Evolutionary conservation across 352 stramenopile genomes (phyloP).

Genomic region (Albugo candida): DNA sequence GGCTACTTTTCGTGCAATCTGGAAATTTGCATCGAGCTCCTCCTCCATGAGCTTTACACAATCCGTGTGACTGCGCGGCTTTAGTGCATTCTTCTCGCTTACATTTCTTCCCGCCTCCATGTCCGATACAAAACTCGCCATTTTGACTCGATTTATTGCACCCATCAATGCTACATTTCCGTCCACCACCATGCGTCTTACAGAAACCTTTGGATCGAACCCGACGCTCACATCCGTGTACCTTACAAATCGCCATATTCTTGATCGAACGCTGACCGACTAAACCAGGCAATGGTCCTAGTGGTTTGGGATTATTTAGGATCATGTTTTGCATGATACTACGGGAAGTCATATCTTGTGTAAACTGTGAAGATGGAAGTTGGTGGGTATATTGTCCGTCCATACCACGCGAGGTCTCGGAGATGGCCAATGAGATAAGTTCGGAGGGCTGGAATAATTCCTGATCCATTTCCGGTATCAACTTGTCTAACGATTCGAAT

Average conservation of each 20-base stretch:
- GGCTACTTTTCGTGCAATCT: conserved; percentile 67
- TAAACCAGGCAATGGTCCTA: not conserved
- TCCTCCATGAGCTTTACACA: conserved; percentile 71
- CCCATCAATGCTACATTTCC: conserved; percentile 67
- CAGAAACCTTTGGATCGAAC: conserved; percentile 71
- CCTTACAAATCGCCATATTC: conserved; percentile 13
- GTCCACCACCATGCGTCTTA: conserved; percentile 65
- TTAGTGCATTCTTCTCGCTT: conserved; percentile 67
- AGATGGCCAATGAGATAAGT: too few species aligned
- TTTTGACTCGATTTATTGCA: conserved; percentile 79
- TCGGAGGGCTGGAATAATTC: too few species aligned
- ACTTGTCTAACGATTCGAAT: too few species aligned
- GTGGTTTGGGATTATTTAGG: too few species aligned
- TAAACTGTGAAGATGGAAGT: too few species aligned
- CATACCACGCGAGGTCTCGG: too few species aligned
- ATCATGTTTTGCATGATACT: too few species aligned
- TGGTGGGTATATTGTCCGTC: too few species aligned
- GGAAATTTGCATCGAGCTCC: conserved; percentile 67
- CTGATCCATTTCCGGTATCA: too few species aligned
- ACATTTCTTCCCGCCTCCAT: conserved; percentile 75
- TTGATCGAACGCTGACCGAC: not conserved
- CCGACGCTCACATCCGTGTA: conserved; percentile 30
- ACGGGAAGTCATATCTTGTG: too few species aligned
- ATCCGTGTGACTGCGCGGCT: conserved; percentile 62
- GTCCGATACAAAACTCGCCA: conserved; percentile 72